Evolutionary conservation across 2,329 filamentous ascomycete species (phyloP), one percentile per base, ranked within the genome.

Genomic region (Xylariomycetidae sp.): DNA sequence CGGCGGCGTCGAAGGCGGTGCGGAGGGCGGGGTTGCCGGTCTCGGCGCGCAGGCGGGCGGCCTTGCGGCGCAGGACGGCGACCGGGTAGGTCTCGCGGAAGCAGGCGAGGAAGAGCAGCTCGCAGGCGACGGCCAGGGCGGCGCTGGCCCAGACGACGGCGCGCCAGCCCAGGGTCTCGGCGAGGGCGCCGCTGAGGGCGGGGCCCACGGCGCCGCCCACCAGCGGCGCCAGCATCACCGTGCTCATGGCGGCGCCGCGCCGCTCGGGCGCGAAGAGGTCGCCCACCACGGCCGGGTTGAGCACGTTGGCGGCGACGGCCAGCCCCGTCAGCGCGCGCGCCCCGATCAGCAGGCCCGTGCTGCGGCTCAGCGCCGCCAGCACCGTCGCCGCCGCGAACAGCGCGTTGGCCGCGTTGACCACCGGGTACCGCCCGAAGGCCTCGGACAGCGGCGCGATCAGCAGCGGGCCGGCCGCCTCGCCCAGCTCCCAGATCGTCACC

Each of bases 401-500:
- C 5, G 63, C 37, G 46, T 75, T 78, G 49, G 65, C 67, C 5
- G 49, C 52, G 51, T 76, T 71, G 44, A 79, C 64, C 31, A 79
- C 65, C 4, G 64, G 62, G 36, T 68, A 65, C 1, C 76, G 69
- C 22, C 76, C 76, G 43, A 70, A 69, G 9, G 75, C 57, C 54
- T 85, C 80, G 6, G 70, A 77, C 5, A 82, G 53, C 0, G 80
- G 79, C 8, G 76, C 78, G 47, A 79, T 74, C 19, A 80, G 56
- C 1, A 72, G 55, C 1, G 77, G 76, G 0, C 76, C 77, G 6
- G 74, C 69, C 2, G 72, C 72, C 44, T 79, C 76, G 40, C 81
- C 80, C 0, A 85, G 67, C 39, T 87, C 73, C 67, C 81, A 82
- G 38, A 85, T 76, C 1, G 79, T 83, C 7, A 86, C 76, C 34